phyloP scores from a whole-genome alignment of 805 yeast species.

The Teunomyces atbi region DNA sequence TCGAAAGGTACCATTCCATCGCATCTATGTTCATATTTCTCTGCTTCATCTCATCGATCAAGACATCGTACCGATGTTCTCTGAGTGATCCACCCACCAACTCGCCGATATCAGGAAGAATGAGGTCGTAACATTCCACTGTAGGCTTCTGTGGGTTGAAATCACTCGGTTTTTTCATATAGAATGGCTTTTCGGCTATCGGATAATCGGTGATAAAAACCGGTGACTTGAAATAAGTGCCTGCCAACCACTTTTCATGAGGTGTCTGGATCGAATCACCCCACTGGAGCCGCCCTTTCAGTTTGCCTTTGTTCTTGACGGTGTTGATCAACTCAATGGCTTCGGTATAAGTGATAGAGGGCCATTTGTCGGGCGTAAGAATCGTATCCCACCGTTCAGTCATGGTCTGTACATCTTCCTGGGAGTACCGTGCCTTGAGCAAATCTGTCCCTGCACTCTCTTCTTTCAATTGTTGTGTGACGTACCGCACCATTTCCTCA shows the following conservation, averaged over 20 bases:
- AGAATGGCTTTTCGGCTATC: slow-evolving; percentile 74
- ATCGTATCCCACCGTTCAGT: slow-evolving; percentile 59
- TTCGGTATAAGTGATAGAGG: slow-evolving; percentile 67
- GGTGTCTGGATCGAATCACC: slow-evolving; percentile 77
- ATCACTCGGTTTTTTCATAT: slow-evolving; percentile 65
- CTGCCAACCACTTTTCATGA: slow-evolving; percentile 90
- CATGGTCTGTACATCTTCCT: slow-evolving; percentile 36
- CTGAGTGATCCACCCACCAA: slow-evolving; percentile 92
- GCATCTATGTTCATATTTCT: slow-evolving; percentile 59
- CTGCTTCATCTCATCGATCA: slow-evolving; percentile 49
- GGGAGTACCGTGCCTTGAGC: slow-evolving; percentile 35
- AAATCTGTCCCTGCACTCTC: slow-evolving; percentile 29
- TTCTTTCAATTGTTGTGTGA: slow-evolving; percentile 21
- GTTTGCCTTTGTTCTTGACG: slow-evolving; percentile 43
- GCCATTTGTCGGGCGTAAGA: slow-evolving; percentile 52
- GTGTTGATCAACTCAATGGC: slow-evolving; percentile 56
- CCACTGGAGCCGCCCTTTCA: slow-evolving; percentile 42
- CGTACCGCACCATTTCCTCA: slow-evolving; percentile 65
- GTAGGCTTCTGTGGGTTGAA: slow-evolving; percentile 44
- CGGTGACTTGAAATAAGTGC: slow-evolving; percentile 62
- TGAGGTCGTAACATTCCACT: slow-evolving; percentile 85
- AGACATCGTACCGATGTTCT: slow-evolving; percentile 57
- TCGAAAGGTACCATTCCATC: slow-evolving; percentile 76
- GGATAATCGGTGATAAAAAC: slow-evolving; percentile 93
- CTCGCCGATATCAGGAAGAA: slow-evolving; percentile 92